Base-by-base conservation (phyloP, 2,329 filamentous ascomycete species). In the Neonectria magnoliae region DNA sequence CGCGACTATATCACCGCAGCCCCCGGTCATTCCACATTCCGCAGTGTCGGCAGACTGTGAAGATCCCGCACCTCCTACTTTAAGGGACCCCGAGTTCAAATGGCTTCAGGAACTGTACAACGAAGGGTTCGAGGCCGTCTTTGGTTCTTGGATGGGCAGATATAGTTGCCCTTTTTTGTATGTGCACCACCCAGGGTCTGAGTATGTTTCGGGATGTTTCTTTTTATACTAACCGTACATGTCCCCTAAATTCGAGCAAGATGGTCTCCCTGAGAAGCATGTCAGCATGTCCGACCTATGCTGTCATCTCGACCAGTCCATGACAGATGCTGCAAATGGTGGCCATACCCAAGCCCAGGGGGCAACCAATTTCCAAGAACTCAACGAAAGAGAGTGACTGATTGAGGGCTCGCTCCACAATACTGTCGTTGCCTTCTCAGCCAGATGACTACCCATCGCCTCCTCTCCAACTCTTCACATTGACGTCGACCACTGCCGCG, bases 141-240 rank as follows among this genome's bases (percentile, higher is more conserved):
- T 82, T 67, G 80, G 80, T 2, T 81, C 78, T 0, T 82, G 79
- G 79, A 75, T 82, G 71, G 79, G 81, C 0, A 76, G 76, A 62
- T 78, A 81, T 52, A 77, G 80, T 57, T 81, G 79, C 62, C 81
- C 81, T 14, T 81, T 82, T 52, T 63, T 79, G 79, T 82, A 71
- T 18, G 79, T 70, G 33, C 45, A 25, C 13, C 53, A 38, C 29
- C 2, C 25, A 16, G 31, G 42, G 13, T 20, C 38, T 36, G 6
- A 5, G 18, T 14, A 14, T 20, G 16, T 18, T 10, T n/a, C 9
- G 20, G 7, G 22, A 4, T 54, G 42, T 45, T 41, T 36, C 27
- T 55, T 3, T 8, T 4, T 1, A 48, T 62, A 18, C 59, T 70
- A 1, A 71, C 38, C 18, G 20, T 29, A 3, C 13, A 4, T 29